These are phyloP conservation scores for Hypoxylon rickii DNA, from an alignment of 495 filamentous ascomycete species.

Conservation along the genomic window DNA sequence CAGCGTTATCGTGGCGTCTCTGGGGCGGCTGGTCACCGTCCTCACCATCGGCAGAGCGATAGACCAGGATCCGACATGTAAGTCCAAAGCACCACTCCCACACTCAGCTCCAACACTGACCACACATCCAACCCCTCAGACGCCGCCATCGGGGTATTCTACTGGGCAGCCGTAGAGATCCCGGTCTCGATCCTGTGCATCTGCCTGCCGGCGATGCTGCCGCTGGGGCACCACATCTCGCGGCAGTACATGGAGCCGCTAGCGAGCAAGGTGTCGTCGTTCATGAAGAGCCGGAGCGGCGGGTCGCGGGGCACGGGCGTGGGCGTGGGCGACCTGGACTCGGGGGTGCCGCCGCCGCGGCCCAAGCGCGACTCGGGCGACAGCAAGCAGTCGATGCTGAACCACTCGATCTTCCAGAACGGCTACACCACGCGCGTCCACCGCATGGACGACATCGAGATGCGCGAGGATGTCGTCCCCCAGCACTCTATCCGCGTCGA, in stretches of 20 bases:
- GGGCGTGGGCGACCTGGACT: too few relatives aligned
- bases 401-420: background rate
- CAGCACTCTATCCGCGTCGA: background rate
- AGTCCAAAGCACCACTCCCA: background rate
- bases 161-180: conserved; percentile 8
- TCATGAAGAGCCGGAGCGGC: background rate
- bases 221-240: background rate
- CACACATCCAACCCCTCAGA: conserved; percentile 3
- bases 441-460: background rate
- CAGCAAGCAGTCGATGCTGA: background rate
- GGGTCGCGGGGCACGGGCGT: too few relatives aligned
- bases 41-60: background rate
- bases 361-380: too few relatives aligned
- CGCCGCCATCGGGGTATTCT: background rate
- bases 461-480: background rate
- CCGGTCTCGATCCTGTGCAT: conserved; percentile 7
- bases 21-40: conserved; percentile 15
- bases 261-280: background rate
- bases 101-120: background rate
- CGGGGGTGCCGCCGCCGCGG: too few relatives aligned
- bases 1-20: conserved; percentile 18
- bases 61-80: conserved; percentile 11
- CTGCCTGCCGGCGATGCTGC: conserved; percentile 16
- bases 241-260: background rate
- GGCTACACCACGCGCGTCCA: background rate